Evolutionary conservation across 2,329 filamentous ascomycete genomes (phyloP).

Genomic region (Herpotrichia juniperi): DNA sequence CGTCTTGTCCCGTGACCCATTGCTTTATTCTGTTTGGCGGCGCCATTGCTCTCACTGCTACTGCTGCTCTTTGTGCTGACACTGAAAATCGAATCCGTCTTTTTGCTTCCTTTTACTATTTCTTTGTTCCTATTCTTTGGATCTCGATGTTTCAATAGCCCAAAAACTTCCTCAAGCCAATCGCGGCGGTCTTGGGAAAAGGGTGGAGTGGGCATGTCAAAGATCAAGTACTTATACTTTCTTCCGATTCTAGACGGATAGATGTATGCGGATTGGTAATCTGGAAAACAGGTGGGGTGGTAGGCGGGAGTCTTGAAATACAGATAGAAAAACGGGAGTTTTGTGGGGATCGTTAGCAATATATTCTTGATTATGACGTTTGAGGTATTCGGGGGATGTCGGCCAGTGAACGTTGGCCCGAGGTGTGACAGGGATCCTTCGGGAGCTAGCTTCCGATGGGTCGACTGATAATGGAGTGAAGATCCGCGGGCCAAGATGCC

Average conservation of each 20-base stretch:
- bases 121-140: slow-evolving; percentile 23
- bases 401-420: background rate
- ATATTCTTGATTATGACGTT: slow-evolving; percentile 2
- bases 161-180: slow-evolving; percentile 40
- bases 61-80: slow-evolving; percentile 12
- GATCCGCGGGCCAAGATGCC: too few species aligned
- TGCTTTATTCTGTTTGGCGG: slow-evolving; percentile 39
- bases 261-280: slow-evolving; percentile 1
- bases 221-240: background rate
- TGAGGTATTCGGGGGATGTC: background rate
- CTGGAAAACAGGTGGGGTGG: background rate
- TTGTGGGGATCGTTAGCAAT: slow-evolving; percentile 5
- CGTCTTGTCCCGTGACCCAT: slow-evolving; percentile 52
- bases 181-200: slow-evolving; percentile 44
- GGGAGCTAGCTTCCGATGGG: slow-evolving; percentile 3
- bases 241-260: background rate
- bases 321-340: background rate
- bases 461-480: background rate
- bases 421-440: background rate
- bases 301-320: background rate
- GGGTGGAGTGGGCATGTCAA: slow-evolving; percentile 41
- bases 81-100: slow-evolving; percentile 3
- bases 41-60: slow-evolving; percentile 19
- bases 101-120: background rate
- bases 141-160: slow-evolving; percentile 21